phyloP scores from a whole-genome alignment of 305 asterid genomes.

The Euphrasia arctica region DNA sequence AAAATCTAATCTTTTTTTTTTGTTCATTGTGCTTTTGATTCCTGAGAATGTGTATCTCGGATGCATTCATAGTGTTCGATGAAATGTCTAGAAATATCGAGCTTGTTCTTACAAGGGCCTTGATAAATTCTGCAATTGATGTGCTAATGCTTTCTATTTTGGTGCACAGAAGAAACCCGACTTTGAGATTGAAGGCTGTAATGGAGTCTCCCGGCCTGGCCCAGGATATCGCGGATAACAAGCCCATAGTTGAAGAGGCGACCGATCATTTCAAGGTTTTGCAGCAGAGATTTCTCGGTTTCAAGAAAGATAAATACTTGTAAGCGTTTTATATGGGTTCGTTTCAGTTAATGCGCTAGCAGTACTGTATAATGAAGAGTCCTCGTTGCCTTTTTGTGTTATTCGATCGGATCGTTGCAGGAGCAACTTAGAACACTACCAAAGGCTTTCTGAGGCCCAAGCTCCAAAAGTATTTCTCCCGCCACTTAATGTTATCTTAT shows the following conservation, averaged over 20 bases:
- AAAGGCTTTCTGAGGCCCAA: conserved; percentile 68
- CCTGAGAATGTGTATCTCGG: no score
- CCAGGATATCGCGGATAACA: conserved; percentile 39
- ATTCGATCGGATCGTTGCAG: conserved; percentile 32
- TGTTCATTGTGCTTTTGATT: neutral
- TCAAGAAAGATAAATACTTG: conserved; percentile 77
- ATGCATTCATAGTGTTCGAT: conserved; percentile 22
- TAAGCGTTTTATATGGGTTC: conserved; percentile 33
- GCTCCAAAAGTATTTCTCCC: conserved; percentile 67
- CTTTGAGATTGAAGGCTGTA: conserved; percentile 49
- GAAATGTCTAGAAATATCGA: conserved; percentile 13
- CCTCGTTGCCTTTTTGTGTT: conserved; percentile 9
- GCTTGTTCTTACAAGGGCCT: no score
- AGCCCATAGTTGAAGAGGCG: conserved; percentile 37
- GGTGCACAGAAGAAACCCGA: conserved; percentile 40
- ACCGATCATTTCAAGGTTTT: conserved; percentile 59
- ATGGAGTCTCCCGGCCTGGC: conserved; percentile 40
- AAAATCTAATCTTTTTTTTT: conserved; percentile 18
- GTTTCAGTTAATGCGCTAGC: neutral
- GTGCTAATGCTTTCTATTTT: conserved; percentile 28
- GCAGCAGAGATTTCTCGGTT: conserved; percentile 71
- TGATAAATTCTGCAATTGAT: no score
- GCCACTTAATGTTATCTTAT: neutral
- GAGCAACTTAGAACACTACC: conserved; percentile 64
- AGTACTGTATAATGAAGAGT: neutral